Conservation (phyloP, 306 rosid genomes). For the Hippophae tibetana region DNA sequence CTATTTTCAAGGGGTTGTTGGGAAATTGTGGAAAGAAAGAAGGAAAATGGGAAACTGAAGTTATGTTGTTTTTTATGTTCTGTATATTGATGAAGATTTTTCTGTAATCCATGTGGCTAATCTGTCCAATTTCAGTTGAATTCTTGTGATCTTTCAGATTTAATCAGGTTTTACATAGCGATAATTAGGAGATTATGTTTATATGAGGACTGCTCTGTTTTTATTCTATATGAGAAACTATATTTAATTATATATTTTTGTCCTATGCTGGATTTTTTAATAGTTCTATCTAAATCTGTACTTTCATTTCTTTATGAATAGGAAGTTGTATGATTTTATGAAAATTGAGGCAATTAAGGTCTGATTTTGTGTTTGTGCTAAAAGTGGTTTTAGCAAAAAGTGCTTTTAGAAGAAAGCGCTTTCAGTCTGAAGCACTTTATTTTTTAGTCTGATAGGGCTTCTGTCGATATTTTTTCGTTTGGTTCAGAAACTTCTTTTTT, state of each 20-base stretch:
- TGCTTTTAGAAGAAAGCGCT: no score
- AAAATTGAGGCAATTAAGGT: no score
- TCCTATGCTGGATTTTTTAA: neutral
- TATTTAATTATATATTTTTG: neutral
- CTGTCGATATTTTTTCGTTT: no score
- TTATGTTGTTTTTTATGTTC: neutral
- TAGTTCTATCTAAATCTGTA: no score
- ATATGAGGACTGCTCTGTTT: neutral
- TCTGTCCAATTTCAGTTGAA: neutral
- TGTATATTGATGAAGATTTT: neutral
- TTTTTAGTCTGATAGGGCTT: no score
- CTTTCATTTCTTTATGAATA: no score
- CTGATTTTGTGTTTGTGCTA: no score
- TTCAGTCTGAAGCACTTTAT: no score
- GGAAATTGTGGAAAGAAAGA: neutral
- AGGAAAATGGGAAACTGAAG: neutral
- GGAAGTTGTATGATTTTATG: no score
- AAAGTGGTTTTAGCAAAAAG: no score
- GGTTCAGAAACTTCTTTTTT: no score
- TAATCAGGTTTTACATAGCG: neutral
- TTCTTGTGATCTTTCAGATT: neutral
- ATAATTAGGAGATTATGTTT: neutral
- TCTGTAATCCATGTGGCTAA: neutral
- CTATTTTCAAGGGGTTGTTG: neutral
- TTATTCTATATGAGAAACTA: neutral